A percentile compares a stretch with the other conserved stretches of the same genome.
phyloP scores from a whole-genome alignment of 495 filamentous ascomycete genomes.

The Tricharina praecox region DNA sequence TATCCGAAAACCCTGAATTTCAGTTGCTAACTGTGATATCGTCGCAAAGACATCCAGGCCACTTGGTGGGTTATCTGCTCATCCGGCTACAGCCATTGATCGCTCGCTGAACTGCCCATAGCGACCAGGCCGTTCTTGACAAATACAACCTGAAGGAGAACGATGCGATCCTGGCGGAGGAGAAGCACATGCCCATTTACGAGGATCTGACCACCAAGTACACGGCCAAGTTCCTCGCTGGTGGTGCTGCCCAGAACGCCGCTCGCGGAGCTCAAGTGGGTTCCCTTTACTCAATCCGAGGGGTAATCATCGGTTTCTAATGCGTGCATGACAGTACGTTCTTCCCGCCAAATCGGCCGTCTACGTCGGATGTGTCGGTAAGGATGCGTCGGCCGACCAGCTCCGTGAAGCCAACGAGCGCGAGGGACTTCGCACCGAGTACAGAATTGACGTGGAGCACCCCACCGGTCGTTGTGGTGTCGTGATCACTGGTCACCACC shows the following conservation, averaged over 20 bases:
- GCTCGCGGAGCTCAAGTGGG: conserved; percentile 73
- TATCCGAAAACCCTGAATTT: not conserved
- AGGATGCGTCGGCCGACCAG: conserved; percentile 77
- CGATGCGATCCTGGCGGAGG: conserved; percentile 91
- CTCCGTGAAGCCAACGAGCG: conserved; percentile 58
- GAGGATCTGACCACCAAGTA: conserved; percentile 77
- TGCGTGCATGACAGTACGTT: conserved; percentile 48
- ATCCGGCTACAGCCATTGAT: not conserved
- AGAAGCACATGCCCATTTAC: conserved; percentile 74
- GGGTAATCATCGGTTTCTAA: not conserved
- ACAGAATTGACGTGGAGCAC: conserved; percentile 64
- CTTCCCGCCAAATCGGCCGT: conserved; percentile 71
- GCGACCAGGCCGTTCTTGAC: conserved; percentile 60
- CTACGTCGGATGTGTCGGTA: conserved; percentile 83
- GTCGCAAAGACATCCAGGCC: conserved; percentile 71
- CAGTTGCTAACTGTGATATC: conserved; percentile 6
- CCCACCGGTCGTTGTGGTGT: conserved; percentile 90
- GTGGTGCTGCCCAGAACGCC: conserved; percentile 95
- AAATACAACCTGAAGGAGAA: conserved; percentile 90
- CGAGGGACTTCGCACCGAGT: conserved; percentile 77
- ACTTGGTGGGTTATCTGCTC: conserved; percentile 40
- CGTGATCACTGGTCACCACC: conserved; percentile 86
- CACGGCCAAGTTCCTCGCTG: conserved; percentile 84
- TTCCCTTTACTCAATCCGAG: not conserved
- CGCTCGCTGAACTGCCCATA: conserved; percentile 14